Evolutionary conservation across 495 filamentous ascomycete genomes (phyloP).

Genomic region (Aspergillus funiculosus): DNA sequence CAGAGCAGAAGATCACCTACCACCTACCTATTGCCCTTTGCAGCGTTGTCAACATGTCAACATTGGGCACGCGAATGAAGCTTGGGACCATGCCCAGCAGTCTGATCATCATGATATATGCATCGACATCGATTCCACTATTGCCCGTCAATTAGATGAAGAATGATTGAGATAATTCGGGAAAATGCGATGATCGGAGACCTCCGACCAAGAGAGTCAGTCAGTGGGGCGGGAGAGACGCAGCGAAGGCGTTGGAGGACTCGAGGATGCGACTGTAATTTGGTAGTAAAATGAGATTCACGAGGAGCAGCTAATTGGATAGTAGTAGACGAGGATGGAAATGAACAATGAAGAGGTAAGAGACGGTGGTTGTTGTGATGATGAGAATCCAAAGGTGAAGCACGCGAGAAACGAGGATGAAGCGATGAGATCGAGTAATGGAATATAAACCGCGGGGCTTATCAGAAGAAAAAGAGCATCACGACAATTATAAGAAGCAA

Average conservation of each 20-base stretch:
- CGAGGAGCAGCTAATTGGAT: no score
- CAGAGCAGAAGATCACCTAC: not conserved
- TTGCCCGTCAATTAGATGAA: no score
- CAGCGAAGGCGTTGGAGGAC: not conserved
- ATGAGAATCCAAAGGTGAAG: not conserved
- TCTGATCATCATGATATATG: no score
- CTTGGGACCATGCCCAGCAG: no score
- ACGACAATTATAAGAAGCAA: not conserved
- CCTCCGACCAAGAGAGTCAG: constrained; percentile 15
- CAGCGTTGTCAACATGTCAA: not conserved
- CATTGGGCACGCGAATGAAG: constrained; percentile 7
- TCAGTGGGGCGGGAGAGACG: constrained; percentile 2
- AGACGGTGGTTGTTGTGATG: no score
- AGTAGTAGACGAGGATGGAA: not conserved
- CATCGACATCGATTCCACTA: no score
- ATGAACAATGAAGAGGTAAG: not conserved
- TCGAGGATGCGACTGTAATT: constrained; percentile 12
- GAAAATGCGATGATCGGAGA: constrained; percentile 23
- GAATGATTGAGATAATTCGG: constrained; percentile 5
- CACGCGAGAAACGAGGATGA: constrained; percentile 8
- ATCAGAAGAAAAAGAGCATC: not conserved
- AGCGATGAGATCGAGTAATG: constrained; percentile 17
- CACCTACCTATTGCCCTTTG: not conserved
- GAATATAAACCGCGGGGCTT: not conserved
- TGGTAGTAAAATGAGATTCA: no score